A percentile compares a stretch with the other conserved stretches of the same genome.
These are phyloP conservation scores for Pseudogymnoascus destructans DNA, from an alignment of 2,329 filamentous ascomycete genomes.

Conservation along the genomic window DNA sequence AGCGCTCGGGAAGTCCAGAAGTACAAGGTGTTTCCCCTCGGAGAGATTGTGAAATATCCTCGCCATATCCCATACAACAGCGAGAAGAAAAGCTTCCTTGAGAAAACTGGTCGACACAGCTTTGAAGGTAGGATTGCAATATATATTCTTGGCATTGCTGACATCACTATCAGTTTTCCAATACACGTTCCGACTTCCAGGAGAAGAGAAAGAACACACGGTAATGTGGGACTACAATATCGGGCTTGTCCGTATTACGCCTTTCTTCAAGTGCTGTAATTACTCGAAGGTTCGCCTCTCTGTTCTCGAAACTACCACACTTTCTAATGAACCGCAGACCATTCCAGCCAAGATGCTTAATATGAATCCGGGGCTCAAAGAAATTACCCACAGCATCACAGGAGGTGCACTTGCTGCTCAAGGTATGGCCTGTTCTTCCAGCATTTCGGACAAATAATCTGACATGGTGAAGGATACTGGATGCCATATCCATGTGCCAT, in stretches of 20 bases:
- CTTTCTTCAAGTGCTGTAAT: constrained; percentile 82
- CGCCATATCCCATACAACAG: constrained; percentile 88
- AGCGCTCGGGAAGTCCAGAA: constrained; percentile 44
- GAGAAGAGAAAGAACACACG: constrained; percentile 51
- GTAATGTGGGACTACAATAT: constrained; percentile 98
- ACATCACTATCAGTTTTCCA: constrained; percentile 52
- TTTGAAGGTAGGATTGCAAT: constrained; percentile 58
- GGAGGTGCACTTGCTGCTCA: constrained; percentile 83
- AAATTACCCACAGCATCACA: constrained; percentile 91
- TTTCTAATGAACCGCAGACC: constrained; percentile 44
- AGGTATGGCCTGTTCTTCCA: constrained; percentile 38
- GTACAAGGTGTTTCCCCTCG: constrained; percentile 55
- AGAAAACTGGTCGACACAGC: constrained; percentile 74
- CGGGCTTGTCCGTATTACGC: constrained; percentile 84
- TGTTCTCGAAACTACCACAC: background rate
- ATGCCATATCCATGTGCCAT: constrained; percentile 80
- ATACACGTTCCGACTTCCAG: constrained; percentile 65
- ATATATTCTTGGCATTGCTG: constrained; percentile 15
- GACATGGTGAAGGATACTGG: constrained; percentile 66
- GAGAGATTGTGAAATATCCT: constrained; percentile 46
- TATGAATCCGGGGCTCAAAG: constrained; percentile 65
- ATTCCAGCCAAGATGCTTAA: constrained; percentile 73
- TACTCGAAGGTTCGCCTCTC: constrained; percentile 61
- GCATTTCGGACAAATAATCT: constrained; percentile 5
- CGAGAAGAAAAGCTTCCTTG: constrained; percentile 77